Evolutionary conservation across 306 rosid species (phyloP).

Genomic region (Chamaecrista fasciculata): DNA sequence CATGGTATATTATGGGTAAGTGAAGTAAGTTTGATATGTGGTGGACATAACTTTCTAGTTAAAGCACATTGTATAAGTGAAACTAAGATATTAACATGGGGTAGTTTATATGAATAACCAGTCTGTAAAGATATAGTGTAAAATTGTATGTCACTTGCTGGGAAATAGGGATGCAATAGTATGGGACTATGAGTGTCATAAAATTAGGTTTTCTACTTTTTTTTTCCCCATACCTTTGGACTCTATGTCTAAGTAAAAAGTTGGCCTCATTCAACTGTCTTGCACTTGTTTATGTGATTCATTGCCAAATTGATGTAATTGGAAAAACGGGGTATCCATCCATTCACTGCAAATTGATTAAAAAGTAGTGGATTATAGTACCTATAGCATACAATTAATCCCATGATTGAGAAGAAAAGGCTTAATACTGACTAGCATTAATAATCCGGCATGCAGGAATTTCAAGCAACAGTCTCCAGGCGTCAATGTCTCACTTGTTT

Average conservation of each 20-base stretch:
- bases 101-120: neutral
- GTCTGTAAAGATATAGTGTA: neutral
- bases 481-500: slow-evolving; percentile 70
- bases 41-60: neutral
- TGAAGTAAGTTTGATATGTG: neutral
- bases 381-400: neutral
- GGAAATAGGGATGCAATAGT: neutral
- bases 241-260: neutral
- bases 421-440: neutral
- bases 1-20: neutral
- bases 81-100: neutral
- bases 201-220: neutral
- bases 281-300: neutral
- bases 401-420: neutral
- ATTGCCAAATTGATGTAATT: neutral
- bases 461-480: slow-evolving; percentile 49
- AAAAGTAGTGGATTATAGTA: neutral
- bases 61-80: neutral
- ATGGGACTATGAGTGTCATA: neutral
- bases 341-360: neutral
- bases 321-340: too few species aligned
- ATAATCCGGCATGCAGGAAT: slow-evolving; percentile 37
- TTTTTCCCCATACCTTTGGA: neutral
- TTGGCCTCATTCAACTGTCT: neutral
- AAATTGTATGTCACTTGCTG: neutral